Conservation (phyloP, 1,284 basidiomycete species). For the Cutaneotrichosporon curvatum region DNA sequence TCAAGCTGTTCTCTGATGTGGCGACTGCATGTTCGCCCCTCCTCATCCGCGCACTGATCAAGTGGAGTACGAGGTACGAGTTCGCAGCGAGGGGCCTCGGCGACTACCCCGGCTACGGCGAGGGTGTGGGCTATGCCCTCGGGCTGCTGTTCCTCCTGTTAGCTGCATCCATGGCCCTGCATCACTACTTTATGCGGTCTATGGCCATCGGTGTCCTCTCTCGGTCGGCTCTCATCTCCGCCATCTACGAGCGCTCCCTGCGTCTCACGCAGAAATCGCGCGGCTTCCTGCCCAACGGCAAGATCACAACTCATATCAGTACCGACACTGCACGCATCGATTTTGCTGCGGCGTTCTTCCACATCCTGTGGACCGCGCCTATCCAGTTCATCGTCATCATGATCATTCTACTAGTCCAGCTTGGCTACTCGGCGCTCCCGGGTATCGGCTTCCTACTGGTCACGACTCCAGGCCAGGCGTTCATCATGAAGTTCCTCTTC, state of each 20-base stretch:
- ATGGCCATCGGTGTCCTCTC: slow-evolving; percentile 70
- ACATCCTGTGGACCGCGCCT: slow-evolving; percentile 61
- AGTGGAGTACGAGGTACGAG: slow-evolving; percentile 64
- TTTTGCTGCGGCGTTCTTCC: slow-evolving; percentile 75
- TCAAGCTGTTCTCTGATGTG: slow-evolving; percentile 68
- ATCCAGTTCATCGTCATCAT: slow-evolving; percentile 47
- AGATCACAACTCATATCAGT: slow-evolving; percentile 82
- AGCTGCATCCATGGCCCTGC: slow-evolving; percentile 59
- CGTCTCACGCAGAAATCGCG: slow-evolving; percentile 72
- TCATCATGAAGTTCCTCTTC: slow-evolving; percentile 70
- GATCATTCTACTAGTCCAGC: slow-evolving; percentile 48
- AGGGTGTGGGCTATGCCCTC: slow-evolving; percentile 67
- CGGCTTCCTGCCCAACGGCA: slow-evolving; percentile 71
- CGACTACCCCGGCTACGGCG: slow-evolving; percentile 55
- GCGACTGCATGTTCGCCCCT: slow-evolving; percentile 68
- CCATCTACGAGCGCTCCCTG: slow-evolving; percentile 75
- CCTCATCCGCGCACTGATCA: slow-evolving; percentile 72
- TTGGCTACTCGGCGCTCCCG: slow-evolving; percentile 51
- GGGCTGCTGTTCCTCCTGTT: slow-evolving; percentile 65
- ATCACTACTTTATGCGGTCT: slow-evolving; percentile 60
- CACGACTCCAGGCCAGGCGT: slow-evolving; percentile 58
- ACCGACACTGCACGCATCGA: slow-evolving; percentile 76
- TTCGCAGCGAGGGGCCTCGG: slow-evolving; percentile 47
- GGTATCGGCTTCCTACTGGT: slow-evolving; percentile 63
- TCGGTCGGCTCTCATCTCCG: slow-evolving; percentile 78